phyloP scores from a whole-genome alignment of 73 alveolate genomes.

The Symbiodinium natans region DNA sequence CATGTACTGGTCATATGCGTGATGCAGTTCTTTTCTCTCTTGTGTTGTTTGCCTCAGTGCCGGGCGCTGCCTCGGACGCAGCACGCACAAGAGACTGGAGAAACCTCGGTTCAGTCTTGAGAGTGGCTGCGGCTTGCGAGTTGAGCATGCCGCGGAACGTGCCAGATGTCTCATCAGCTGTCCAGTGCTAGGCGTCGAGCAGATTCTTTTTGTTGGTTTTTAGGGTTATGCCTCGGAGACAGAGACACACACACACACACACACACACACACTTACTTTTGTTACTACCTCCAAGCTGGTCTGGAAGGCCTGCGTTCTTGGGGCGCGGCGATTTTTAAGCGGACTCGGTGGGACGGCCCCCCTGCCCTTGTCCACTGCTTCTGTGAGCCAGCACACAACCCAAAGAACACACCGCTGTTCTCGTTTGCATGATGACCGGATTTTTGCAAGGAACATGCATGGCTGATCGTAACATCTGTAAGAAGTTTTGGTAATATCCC shows the following conservation, averaged over 20 bases:
- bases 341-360: constrained; percentile 93
- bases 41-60: background rate
- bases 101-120: constrained; percentile 20
- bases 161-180: too few species aligned
- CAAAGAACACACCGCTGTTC: too few species aligned
- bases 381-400: background rate
- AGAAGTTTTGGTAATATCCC: too few species aligned
- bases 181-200: too few species aligned
- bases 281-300: background rate
- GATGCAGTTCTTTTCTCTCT: background rate
- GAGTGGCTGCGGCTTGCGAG: too few species aligned
- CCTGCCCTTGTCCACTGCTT: constrained; percentile 66
- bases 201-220: constrained; percentile 88
- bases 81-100: constrained; percentile 79
- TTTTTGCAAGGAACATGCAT: too few species aligned
- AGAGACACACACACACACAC: background rate
- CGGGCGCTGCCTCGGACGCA: constrained; percentile 47
- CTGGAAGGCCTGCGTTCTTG: background rate
- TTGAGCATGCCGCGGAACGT: background rate
- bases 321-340: constrained; percentile 59
- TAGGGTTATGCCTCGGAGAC: constrained; percentile 82
- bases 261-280: background rate
- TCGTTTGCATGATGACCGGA: too few species aligned
- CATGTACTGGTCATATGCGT: background rate
- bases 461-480: background rate